A percentile compares a stretch with the other conserved stretches of the same genome.
These are phyloP conservation scores for Graphilbum sp. DNA, from an alignment of 2,329 filamentous ascomycete species.

Conservation along the genomic window DNA sequence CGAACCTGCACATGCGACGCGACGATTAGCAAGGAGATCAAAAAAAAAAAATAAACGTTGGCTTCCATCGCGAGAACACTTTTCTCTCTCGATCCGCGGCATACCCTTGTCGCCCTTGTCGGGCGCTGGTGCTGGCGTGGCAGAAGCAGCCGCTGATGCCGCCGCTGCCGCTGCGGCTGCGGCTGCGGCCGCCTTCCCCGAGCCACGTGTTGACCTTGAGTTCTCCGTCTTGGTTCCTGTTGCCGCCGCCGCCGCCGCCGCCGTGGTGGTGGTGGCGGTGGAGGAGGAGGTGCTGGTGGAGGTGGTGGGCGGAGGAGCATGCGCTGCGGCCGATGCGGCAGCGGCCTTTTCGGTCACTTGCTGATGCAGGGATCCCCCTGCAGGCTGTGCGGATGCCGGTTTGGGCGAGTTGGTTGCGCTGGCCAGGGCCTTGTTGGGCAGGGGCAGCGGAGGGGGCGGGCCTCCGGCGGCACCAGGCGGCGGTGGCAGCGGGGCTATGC, in stretches of 20 bases:
- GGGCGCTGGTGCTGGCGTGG: background rate
- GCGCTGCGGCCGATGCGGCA: too few relatives aligned
- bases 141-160: background rate
- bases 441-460: constrained; percentile 21
- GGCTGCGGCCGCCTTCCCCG: constrained; percentile 26
- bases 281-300: too few relatives aligned
- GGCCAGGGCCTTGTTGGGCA: constrained; percentile 37
- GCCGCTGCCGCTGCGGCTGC: constrained; percentile 6
- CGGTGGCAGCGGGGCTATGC: constrained; percentile 83
- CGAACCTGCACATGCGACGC: constrained; percentile 14
- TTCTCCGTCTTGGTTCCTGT: constrained; percentile 15
- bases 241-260: constrained; percentile 11
- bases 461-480: constrained; percentile 47
- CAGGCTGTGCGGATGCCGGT: constrained; percentile 26
- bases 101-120: too few relatives aligned
- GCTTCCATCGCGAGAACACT: too few relatives aligned
- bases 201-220: constrained; percentile 22
- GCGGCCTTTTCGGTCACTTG: constrained; percentile 18
- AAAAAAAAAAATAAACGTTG: background rate
- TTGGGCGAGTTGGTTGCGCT: constrained; percentile 40
- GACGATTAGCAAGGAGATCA: background rate
- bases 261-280: background rate
- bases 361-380: constrained; percentile 10
- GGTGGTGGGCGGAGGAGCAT: too few relatives aligned
- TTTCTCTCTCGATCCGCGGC: background rate